Evolutionary conservation across 192 early-diverging fungal species (phyloP).

Genomic region (Lunasporangiospora selenospora): DNA sequence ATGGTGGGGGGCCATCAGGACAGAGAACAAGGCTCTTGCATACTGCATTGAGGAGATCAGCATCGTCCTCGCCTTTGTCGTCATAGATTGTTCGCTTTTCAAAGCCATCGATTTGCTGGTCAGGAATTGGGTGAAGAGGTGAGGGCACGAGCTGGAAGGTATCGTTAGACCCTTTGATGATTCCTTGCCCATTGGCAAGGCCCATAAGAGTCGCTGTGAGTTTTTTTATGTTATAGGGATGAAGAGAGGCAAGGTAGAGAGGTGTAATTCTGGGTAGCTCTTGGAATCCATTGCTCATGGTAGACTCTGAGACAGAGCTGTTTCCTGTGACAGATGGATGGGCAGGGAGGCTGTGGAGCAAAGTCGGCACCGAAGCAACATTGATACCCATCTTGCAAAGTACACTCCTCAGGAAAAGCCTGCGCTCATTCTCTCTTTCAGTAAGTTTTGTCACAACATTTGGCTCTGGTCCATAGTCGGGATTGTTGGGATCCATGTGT

Average conservation of each 20-base stretch:
- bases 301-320: background rate
- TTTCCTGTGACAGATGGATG: constrained; percentile 14
- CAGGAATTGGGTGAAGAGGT: constrained; percentile 24
- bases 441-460: constrained; percentile 57
- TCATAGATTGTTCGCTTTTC: constrained; percentile 45
- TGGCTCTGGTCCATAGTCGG: constrained; percentile 58
- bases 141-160: constrained; percentile 38
- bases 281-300: background rate
- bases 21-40: constrained; percentile 50
- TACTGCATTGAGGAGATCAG: no score
- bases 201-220: constrained; percentile 11
- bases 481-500: constrained; percentile 52
- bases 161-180: constrained; percentile 44
- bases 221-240: constrained; percentile 14
- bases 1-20: constrained; percentile 50
- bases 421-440: constrained; percentile 56
- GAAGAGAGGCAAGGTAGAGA: constrained; percentile 25
- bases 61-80: no score
- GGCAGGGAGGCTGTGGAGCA: background rate
- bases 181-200: constrained; percentile 7
- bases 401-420: constrained; percentile 60
- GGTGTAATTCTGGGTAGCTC: constrained; percentile 23
- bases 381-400: constrained; percentile 72
- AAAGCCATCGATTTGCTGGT: constrained; percentile 14
- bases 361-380: constrained; percentile 21